Percentiles rank a stretch among this genome's conserved stretches.
These are phyloP conservation scores for Leucaena leucocephala DNA, from an alignment of 306 rosid genomes.

Conservation along the genomic window DNA sequence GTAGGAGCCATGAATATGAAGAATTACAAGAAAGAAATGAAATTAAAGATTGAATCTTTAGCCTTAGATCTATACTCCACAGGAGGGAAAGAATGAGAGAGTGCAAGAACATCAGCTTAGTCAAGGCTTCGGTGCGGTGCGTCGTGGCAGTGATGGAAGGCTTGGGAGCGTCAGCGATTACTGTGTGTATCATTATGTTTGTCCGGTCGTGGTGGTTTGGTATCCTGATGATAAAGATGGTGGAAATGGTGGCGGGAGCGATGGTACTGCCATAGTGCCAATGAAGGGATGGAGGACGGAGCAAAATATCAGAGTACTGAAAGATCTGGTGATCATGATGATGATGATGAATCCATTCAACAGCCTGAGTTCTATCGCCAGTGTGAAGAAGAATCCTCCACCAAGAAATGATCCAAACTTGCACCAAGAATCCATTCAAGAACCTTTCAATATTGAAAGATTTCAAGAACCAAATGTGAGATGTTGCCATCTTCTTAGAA, in stretches of 20 bases:
- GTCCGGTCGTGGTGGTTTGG: conserved; percentile 94
- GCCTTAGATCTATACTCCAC: conserved; percentile 10
- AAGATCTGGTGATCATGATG: no score
- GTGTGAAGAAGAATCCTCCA: no score
- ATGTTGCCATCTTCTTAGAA: no score
- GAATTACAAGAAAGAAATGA: conserved; percentile 44
- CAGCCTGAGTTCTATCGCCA: no score
- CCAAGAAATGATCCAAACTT: no score
- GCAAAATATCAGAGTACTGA: no score
- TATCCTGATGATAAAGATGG: conserved; percentile 79
- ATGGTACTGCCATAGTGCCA: conserved; percentile 39
- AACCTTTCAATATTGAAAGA: no score
- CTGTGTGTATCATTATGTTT: conserved; percentile 92
- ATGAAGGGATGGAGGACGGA: conserved; percentile 50
- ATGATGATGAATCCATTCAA: no score
- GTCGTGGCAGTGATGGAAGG: conserved; percentile 79
- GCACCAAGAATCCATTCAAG: no score
- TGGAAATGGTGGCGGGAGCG: conserved; percentile 5
- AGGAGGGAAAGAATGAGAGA: conserved; percentile 26
- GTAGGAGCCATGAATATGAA: conserved; percentile 77
- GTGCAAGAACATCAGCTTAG: conserved; percentile 33
- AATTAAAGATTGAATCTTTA: conserved; percentile 50
- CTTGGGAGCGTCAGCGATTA: conserved; percentile 98
- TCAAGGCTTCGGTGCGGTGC: conserved; percentile 82
- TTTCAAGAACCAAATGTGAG: no score